Evolutionary conservation across 2,329 filamentous ascomycete genomes (phyloP), one percentile per base, ranked within the genome.

Genomic region (Exophiala viscosa): DNA sequence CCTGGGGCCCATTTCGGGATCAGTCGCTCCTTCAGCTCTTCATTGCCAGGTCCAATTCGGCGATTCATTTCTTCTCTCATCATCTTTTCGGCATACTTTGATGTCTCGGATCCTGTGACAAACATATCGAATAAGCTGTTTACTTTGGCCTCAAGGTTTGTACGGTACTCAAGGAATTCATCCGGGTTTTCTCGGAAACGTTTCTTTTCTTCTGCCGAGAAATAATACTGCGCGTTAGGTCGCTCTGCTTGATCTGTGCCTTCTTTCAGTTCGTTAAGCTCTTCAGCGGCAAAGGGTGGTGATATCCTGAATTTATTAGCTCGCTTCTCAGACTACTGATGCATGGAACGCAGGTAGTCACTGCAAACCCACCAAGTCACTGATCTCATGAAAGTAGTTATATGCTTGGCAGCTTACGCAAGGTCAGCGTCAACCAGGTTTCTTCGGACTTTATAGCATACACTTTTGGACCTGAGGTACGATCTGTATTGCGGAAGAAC

Each of bases 121-220:
- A 71, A 76, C 64, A 75, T 71, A 53, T 62, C 67, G 58, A 75
- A 76, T 2, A 71, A 57, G 13, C 63, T 65, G 61, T 76, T 75
- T 47, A 28, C 23, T 28, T 28, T 28, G 23, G 23, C 23, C 23
- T 28, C 23, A 28, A 28, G 23, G 23, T 28, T 28, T 28, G 23
- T 28, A 28, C 23, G 23, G 23, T 28, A 28, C 23, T 28, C 23
- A 28, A 28, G 23, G 23, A 28, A 28, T 28, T 28, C 23, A 28
- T 5, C 23, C 23, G 23, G 23, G 23, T 28, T 47, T 58, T 58
- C 42, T 52, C 53, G 33, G 41, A 32, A 6, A 55, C 40, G 11
- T 45, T 42, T 15, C 31, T 45, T 15, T 36, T 43, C 51, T 50
- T 55, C 33, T 38, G 32, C 9, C 23, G 23, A 28, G 23, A 28